Evolutionary conservation across 2,329 filamentous ascomycete species (phyloP), one percentile per base, ranked within the genome.

Genomic region (Mycogone perniciosa): DNA sequence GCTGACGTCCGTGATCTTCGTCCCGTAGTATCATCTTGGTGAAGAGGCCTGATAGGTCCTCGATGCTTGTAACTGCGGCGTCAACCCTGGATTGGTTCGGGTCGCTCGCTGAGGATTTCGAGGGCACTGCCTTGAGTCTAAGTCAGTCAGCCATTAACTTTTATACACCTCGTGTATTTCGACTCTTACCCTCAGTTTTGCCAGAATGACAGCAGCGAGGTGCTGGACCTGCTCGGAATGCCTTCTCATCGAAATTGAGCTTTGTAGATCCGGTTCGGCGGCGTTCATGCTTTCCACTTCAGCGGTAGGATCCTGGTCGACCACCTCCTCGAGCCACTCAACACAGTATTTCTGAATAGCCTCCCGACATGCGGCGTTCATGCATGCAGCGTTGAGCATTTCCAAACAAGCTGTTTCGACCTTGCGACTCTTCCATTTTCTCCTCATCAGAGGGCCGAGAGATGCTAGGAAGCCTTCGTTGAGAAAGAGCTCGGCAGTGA

Each of bases 341-440:
- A 81, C 76, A 67, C 92, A 96, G 63, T 95, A 84, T 66, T 90
- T 90, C 58, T 83, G 80, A 54, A 97, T 87, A 7, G 87, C 86
- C 57, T 91, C 87, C 26, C 93, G 82, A 62, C 91, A 97, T 6
- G 81, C 74, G 43, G 82, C 78, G 64, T 95, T 88, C 68, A 96
- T 88, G 68, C 90, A 96, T 6, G 92, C 91, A 9, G 89, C 89
- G 68, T 91, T 96, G 52, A 99, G 77, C 71, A 99, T 82, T 62
- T 96, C 88, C 58, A 99, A 70, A 44, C 89, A 86, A 3, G 90
- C 88, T 52, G 88, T 85, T 68, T 96, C 90, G 26, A 97, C 86
- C 60, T 89, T 89, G 58, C 81, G 80, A 64, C 86, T 92, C 73
- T 92, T 95, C 74, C 86, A 88, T 64, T 85, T 89, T 59, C 84